phyloP scores from a whole-genome alignment of 345 rosid genomes.

The Brassica nigra region DNA sequence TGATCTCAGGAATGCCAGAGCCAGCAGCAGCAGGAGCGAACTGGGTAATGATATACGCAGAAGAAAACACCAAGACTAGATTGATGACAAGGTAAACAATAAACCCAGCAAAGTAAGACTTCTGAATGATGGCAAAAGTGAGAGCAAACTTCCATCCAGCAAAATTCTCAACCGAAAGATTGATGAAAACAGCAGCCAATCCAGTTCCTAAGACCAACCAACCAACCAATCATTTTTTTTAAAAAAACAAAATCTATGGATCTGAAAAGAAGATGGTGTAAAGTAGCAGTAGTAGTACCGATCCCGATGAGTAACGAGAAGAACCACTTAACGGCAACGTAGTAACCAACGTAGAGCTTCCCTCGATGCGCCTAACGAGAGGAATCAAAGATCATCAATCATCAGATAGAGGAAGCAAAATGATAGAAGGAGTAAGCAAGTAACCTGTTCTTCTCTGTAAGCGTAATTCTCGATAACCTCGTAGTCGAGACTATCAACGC shows the following conservation, averaged over 20 bases:
- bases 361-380: slow-evolving; percentile 78
- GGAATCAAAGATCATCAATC: slow-evolving; percentile 5
- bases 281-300: slow-evolving; percentile 51
- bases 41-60: slow-evolving; percentile 79
- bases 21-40: slow-evolving; percentile 99
- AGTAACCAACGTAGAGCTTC: slow-evolving; percentile 69
- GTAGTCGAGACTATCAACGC: slow-evolving; percentile 87
- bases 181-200: slow-evolving; percentile 89
- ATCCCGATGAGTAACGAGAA: slow-evolving; percentile 91
- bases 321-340: slow-evolving; percentile 88
- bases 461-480: slow-evolving; percentile 93
- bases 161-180: slow-evolving; percentile 92
- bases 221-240: not conserved
- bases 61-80: slow-evolving; percentile 81
- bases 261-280: not conserved
- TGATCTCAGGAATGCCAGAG: slow-evolving; percentile 97
- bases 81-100: slow-evolving; percentile 74
- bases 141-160: slow-evolving; percentile 90
- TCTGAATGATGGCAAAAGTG: slow-evolving; percentile 81
- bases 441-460: slow-evolving; percentile 89
- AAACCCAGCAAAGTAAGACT: slow-evolving; percentile 85
- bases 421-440: not conserved
- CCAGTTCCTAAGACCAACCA: slow-evolving; percentile 70
- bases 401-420: not conserved
- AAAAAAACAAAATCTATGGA: not conserved